Percentiles rank a stretch among this genome's conserved stretches.
phyloP scores from a whole-genome alignment of 768 basidiomycete species.

The Trichaptum fuscoviolaceum region DNA sequence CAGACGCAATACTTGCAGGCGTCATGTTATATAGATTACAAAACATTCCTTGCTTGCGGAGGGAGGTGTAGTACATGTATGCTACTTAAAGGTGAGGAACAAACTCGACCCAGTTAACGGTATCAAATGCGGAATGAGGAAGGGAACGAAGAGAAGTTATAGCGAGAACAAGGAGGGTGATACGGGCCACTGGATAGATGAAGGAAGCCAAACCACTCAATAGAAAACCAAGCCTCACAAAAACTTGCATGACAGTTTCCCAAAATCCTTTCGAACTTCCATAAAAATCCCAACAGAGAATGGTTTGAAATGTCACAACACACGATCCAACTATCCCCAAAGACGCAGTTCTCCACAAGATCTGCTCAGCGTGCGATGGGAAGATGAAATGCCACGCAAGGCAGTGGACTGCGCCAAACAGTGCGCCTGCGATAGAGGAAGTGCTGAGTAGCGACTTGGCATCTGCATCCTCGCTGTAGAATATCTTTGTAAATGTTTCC shows the following conservation, averaged over 20 bases:
- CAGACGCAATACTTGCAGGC: too few relatives aligned
- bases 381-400: neutral
- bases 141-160: constrained; percentile 2
- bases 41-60: too few relatives aligned
- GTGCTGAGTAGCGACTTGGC: neutral
- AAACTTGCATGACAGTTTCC: neutral
- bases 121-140: neutral
- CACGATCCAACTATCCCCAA: neutral
- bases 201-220: neutral
- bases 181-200: neutral
- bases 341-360: neutral
- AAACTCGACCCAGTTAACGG: neutral
- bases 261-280: neutral
- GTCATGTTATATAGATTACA: too few relatives aligned
- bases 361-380: constrained; percentile 7
- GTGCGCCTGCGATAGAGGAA: constrained; percentile 6
- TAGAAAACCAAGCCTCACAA: neutral
- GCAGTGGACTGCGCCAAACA: constrained; percentile 5
- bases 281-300: too few relatives aligned
- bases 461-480: neutral
- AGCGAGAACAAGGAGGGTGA: constrained; percentile 3
- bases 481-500: neutral
- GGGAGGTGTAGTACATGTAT: neutral
- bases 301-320: too few relatives aligned
- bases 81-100: constrained; percentile 1